These are phyloP conservation scores for Auxenochlorella pyrenoidosa DNA, from an alignment of 139 green algal species.

Conservation along the genomic window DNA sequence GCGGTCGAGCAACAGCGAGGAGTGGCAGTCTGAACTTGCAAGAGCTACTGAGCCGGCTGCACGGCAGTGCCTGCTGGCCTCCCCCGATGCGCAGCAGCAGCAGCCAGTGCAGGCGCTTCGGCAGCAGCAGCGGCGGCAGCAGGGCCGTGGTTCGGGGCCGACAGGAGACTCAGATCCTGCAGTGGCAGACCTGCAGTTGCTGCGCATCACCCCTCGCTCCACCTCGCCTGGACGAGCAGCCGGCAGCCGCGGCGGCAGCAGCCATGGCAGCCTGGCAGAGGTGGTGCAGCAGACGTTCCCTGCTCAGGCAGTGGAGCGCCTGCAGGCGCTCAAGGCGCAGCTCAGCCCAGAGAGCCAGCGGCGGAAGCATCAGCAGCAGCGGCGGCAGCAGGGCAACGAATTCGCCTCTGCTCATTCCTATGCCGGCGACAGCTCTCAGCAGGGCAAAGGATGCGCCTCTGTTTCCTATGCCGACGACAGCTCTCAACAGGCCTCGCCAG, in stretches of 20 bases:
- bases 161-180: background rate
- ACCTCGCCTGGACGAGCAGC: background rate
- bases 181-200: constrained; percentile 1
- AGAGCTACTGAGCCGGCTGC: background rate
- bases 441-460: background rate
- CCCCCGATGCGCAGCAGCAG: background rate
- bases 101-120: background rate
- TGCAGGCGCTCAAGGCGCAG: background rate
- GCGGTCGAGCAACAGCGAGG: background rate
- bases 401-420: no score
- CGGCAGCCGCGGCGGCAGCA: background rate
- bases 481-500: background rate
- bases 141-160: background rate
- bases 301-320: background rate
- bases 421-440: background rate
- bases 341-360: background rate
- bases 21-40: background rate
- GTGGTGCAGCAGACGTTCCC: background rate
- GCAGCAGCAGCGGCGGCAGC: background rate
- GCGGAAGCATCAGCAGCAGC: background rate
- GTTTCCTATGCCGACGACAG: background rate
- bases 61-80: background rate
- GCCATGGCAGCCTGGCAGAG: background rate
- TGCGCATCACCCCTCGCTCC: background rate
- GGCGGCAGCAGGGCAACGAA: background rate